Evolutionary conservation across 495 filamentous ascomycete genomes (phyloP).

Genomic region (Penicillium maclennaniae): DNA sequence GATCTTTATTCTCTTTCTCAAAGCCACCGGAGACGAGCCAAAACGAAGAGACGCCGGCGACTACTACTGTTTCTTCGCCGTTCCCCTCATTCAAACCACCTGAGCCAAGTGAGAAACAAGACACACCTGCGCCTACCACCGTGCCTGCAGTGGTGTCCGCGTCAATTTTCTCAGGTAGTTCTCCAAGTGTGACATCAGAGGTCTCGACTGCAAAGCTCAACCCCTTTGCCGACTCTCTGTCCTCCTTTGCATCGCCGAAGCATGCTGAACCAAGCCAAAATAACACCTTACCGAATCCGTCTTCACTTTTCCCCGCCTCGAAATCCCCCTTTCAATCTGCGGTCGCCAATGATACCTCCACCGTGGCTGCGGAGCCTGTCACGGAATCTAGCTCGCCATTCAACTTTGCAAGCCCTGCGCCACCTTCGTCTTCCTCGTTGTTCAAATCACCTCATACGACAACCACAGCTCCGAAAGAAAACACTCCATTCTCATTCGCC

Average conservation of each 20-base stretch:
- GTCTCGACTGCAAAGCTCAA: constrained; percentile 6
- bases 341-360: not conserved
- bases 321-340: constrained; percentile 1
- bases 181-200: not conserved
- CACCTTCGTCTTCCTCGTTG: not conserved
- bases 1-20: constrained; percentile 2
- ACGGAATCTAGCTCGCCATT: not conserved
- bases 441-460: not conserved
- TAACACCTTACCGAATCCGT: not conserved
- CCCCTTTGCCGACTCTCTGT: constrained; percentile 11
- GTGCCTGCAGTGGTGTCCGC: not conserved
- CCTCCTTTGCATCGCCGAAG: constrained; percentile 5
- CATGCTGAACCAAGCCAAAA: constrained; percentile 1
- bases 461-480: not conserved
- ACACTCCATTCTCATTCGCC: no score
- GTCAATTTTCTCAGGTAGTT: not conserved
- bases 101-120: not conserved
- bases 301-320: constrained; percentile 1
- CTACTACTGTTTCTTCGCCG: not conserved
- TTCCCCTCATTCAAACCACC: constrained; percentile 1
- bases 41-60: constrained; percentile 1
- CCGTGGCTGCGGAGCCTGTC: not conserved
- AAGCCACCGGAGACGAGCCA: not conserved
- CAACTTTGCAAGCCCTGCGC: not conserved
- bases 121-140: not conserved